phyloP scores from a whole-genome alignment of 106 monocot species.

The Platanthera guangdongensis region DNA sequence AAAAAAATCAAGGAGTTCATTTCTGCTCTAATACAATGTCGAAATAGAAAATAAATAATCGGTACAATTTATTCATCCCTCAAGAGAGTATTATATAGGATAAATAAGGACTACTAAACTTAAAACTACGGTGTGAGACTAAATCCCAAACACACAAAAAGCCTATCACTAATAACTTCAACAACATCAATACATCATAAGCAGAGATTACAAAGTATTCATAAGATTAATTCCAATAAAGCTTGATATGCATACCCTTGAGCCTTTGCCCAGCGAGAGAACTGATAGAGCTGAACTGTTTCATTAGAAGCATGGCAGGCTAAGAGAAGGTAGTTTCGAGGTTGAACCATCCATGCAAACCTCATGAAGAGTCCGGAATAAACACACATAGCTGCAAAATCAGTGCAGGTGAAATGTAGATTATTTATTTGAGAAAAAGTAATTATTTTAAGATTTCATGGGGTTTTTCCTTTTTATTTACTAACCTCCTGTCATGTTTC shows the following conservation, averaged over 20 bases:
- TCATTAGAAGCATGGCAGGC: constrained; percentile 97
- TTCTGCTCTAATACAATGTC: no score
- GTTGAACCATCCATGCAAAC: constrained; percentile 99
- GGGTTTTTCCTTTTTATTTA: neutral
- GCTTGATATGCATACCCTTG: constrained; percentile 48
- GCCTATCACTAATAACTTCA: neutral
- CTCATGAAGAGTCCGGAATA: constrained; percentile 98
- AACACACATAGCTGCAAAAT: constrained; percentile 76
- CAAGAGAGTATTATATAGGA: no score
- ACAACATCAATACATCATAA: neutral
- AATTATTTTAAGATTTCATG: neutral
- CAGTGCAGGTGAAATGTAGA: neutral
- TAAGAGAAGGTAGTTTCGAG: constrained; percentile 90
- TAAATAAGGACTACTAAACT: no score
- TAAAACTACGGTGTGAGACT: no score
- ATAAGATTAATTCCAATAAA: neutral
- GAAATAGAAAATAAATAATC: no score
- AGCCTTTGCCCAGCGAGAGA: constrained; percentile 71
- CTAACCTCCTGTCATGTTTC: constrained; percentile 95
- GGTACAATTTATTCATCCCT: no score
- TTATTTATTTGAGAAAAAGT: neutral
- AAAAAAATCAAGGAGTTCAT: no score
- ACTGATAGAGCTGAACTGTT: constrained; percentile 87
- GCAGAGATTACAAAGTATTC: neutral
- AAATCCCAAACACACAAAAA: no score